Percentiles rank a stretch among this genome's conserved stretches.
These are phyloP conservation scores for Beauveria australis DNA, from an alignment of 2,329 filamentous ascomycete species.

Conservation along the genomic window DNA sequence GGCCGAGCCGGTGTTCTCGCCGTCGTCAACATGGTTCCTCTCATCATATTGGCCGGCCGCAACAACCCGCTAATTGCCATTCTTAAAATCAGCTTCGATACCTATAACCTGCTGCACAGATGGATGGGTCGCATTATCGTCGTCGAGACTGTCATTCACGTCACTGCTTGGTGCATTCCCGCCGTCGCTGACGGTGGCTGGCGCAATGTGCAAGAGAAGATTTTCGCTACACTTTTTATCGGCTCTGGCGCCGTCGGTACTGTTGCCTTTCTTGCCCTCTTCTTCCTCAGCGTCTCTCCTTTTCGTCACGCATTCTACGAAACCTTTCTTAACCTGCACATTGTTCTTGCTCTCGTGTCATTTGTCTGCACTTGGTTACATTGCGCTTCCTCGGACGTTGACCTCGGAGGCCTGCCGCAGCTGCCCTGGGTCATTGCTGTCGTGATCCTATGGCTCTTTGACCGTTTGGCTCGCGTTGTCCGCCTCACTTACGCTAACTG, in stretches of 20 bases:
- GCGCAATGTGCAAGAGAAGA: constrained; percentile 43
- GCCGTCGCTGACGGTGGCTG: constrained; percentile 58
- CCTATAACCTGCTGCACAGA: constrained; percentile 68
- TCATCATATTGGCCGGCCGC: constrained; percentile 79
- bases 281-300: constrained; percentile 66
- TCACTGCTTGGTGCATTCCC: constrained; percentile 65
- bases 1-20: constrained; percentile 79
- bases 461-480: constrained; percentile 56
- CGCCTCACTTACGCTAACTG: constrained; percentile 61
- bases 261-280: constrained; percentile 54
- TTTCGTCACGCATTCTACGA: constrained; percentile 95
- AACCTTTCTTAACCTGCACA: constrained; percentile 84
- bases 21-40: constrained; percentile 83
- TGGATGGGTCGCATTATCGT: constrained; percentile 74
- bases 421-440: constrained; percentile 67
- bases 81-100: constrained; percentile 86
- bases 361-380: constrained; percentile 74
- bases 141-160: constrained; percentile 60
- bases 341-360: constrained; percentile 59
- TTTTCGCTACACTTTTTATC: constrained; percentile 56
- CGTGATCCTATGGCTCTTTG: constrained; percentile 67
- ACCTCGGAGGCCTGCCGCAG: constrained; percentile 61
- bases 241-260: constrained; percentile 54
- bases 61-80: constrained; percentile 86
- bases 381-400: constrained; percentile 51